A percentile compares a stretch with the other conserved stretches of the same genome.
Evolutionary conservation across 2,329 filamentous ascomycete genomes (phyloP).

Genomic region (Cladosporium sp.): DNA sequence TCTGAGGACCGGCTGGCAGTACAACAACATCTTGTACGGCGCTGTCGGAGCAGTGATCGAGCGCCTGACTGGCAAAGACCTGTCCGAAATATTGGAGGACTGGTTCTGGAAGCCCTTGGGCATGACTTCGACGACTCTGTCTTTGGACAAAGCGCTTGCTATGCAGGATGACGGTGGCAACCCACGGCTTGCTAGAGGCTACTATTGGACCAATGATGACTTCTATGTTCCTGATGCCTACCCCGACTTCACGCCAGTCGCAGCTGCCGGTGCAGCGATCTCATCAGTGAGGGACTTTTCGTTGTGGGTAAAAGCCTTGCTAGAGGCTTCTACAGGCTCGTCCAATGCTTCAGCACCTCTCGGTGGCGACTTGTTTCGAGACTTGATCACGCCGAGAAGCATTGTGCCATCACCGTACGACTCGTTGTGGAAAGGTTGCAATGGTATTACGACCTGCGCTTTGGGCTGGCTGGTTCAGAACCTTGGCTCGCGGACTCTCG

Average conservation of each 20-base stretch:
- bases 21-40: background rate
- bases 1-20: background rate
- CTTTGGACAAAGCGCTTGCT: background rate
- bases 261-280: slow-evolving; percentile 25
- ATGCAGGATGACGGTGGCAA: background rate
- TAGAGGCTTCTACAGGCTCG: background rate
- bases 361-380: background rate
- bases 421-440: background rate
- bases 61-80: background rate
- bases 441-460: background rate
- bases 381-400: background rate
- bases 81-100: background rate
- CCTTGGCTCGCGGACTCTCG: background rate
- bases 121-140: background rate
- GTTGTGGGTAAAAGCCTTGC: slow-evolving; percentile 19
- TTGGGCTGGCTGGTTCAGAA: background rate
- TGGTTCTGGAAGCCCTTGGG: slow-evolving; percentile 18
- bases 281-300: slow-evolving; percentile 23
- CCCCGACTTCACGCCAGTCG: slow-evolving; percentile 15
- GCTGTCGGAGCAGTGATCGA: background rate
- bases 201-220: slow-evolving; percentile 3
- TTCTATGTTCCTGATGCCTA: slow-evolving; percentile 20
- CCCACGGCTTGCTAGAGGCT: background rate
- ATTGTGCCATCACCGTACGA: background rate
- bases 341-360: background rate